A percentile compares a stretch with the other conserved stretches of the same genome.
Conservation (phyloP, 495 filamentous ascomycete species). For the Amphirosellinia nigrospora region DNA sequence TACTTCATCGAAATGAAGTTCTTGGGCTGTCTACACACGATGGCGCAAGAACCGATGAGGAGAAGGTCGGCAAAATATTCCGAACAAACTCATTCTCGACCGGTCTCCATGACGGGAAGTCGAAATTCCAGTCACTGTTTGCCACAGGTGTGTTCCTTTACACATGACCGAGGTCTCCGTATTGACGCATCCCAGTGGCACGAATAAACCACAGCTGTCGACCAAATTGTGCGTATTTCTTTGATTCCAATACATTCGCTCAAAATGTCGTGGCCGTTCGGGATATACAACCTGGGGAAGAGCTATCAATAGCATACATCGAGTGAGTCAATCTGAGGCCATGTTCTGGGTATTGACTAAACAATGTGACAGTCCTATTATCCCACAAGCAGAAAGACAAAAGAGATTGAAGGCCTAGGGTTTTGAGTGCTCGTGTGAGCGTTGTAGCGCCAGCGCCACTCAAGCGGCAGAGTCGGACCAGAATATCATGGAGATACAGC, state of each 20-base stretch:
- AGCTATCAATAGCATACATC: neutral
- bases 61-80: slow-evolving; percentile 40
- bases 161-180: neutral
- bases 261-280: slow-evolving; percentile 46
- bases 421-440: slow-evolving; percentile 46
- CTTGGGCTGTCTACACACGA: slow-evolving; percentile 37
- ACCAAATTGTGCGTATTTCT: slow-evolving; percentile 52
- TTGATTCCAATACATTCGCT: slow-evolving; percentile 34
- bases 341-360: slow-evolving; percentile 38
- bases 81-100: slow-evolving; percentile 43
- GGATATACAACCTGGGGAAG: slow-evolving; percentile 7
- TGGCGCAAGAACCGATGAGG: slow-evolving; percentile 17
- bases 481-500: slow-evolving; percentile 41
- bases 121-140: slow-evolving; percentile 39
- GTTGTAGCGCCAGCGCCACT: slow-evolving; percentile 35
- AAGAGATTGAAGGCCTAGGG: slow-evolving; percentile 41
- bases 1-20: slow-evolving; percentile 28
- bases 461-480: slow-evolving; percentile 40
- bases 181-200: slow-evolving; percentile 29
- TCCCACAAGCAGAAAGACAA: neutral
- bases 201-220: slow-evolving; percentile 55
- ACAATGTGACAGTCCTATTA: neutral
- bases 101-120: slow-evolving; percentile 31
- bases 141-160: neutral
- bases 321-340: slow-evolving; percentile 33